phyloP scores from a whole-genome alignment of 352 stramenopile genomes.

The Pythium vanterpoolii region DNA sequence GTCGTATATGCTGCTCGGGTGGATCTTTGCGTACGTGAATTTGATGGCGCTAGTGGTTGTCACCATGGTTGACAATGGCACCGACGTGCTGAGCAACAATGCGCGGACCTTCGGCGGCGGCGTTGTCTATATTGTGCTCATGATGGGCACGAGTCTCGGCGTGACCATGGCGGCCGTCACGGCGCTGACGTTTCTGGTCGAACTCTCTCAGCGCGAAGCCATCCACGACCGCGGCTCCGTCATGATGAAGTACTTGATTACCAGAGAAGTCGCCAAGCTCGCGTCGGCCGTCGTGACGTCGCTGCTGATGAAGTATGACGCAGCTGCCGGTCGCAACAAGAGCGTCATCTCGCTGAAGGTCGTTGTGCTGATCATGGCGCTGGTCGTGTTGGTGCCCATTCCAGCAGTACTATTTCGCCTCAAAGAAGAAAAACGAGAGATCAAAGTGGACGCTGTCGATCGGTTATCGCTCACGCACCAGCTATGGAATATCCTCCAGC shows the following conservation, averaged over 20 bases:
- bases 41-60: constrained; percentile 68
- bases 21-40: constrained; percentile 64
- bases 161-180: constrained; percentile 56
- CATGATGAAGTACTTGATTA: constrained; percentile 68
- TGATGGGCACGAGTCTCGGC: constrained; percentile 62
- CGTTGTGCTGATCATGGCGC: constrained; percentile 63
- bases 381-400: constrained; percentile 62
- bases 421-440: constrained; percentile 64
- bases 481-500: constrained; percentile 72
- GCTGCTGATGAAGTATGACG: constrained; percentile 36
- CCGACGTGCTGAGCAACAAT: constrained; percentile 31
- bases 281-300: constrained; percentile 29
- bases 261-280: constrained; percentile 39
- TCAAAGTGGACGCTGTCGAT: constrained; percentile 70
- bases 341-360: constrained; percentile 62
- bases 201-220: constrained; percentile 72
- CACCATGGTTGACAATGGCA: constrained; percentile 50
- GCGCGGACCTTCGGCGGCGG: constrained; percentile 55
- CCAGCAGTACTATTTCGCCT: constrained; percentile 60
- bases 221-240: constrained; percentile 68
- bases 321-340: constrained; percentile 27
- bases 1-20: constrained; percentile 73
- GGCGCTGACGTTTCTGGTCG: constrained; percentile 62
- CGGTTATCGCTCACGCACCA: constrained; percentile 52
- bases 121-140: constrained; percentile 65